phyloP scores from a whole-genome alignment of 176 grass and related monocot species.

The Eragrostis nindensis region DNA sequence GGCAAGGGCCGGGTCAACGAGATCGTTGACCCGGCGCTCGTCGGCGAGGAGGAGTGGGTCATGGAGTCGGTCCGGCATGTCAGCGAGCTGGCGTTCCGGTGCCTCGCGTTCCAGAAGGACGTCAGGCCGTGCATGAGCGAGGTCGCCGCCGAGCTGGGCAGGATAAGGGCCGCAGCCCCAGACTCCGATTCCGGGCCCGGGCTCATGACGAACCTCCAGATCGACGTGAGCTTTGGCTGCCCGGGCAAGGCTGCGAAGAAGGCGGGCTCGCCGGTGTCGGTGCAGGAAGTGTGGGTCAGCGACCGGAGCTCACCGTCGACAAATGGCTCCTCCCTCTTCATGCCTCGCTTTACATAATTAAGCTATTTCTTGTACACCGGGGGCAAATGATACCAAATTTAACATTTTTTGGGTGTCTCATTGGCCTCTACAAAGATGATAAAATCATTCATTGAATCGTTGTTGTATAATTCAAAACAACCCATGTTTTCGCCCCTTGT shows the following conservation, averaged over 20 bases:
- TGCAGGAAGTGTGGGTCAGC: constrained; percentile 69
- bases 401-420: background rate
- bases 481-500: too few species aligned
- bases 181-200: background rate
- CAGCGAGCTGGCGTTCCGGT: constrained; percentile 86
- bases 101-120: constrained; percentile 86
- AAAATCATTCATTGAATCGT: too few species aligned
- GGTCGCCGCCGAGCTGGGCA: constrained; percentile 64
- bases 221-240: background rate
- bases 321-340: constrained; percentile 51
- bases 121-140: constrained; percentile 81
- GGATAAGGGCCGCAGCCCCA: constrained; percentile 43
- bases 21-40: constrained; percentile 74
- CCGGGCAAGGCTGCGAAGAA: background rate
- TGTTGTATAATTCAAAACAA: background rate
- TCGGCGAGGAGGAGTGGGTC: constrained; percentile 45
- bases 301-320: constrained; percentile 74
- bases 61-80: constrained; percentile 63
- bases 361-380: background rate
- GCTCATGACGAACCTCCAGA: background rate
- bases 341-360: constrained; percentile 40
- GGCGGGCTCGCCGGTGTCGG: constrained; percentile 64
- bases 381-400: constrained; percentile 6
- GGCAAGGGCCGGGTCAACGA: constrained; percentile 60
- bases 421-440: background rate